Base-by-base conservation (phyloP, 306 rosid species). In the Vigna radiata region DNA sequence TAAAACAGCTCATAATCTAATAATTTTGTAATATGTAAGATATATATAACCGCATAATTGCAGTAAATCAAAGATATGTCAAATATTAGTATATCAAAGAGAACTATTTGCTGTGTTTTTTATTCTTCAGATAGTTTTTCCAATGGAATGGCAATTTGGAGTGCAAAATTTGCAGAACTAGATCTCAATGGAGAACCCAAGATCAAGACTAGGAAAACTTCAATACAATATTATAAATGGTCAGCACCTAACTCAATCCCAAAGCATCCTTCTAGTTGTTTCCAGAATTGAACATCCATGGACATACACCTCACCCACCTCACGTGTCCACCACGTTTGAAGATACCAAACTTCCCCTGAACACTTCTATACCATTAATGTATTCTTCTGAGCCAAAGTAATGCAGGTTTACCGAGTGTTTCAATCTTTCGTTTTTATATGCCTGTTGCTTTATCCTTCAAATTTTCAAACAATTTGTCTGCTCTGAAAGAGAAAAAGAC, bases 41-140 rank as follows among this genome's bases (percentile, higher is more conserved):
- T 72, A 27, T 15, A 31, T 15, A 15, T 18, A 52, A 43, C 68
- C 29, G 43, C 65, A 25, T 13, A 29, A 75, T 52, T 46, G 15
- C 12, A 8, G 33, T 75, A 70, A 68, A 73, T 52, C 6, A n/a
- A 75, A 46, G 31, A 44, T 12, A 46, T 68, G 16, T 61, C 17
- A 31, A 50, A 59, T 36, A 67, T 48, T 37, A 68, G 43, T 53
- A 59, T 66, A 29, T 43, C 64, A 60, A 54, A 43, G 4, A 21
- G 29, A 16, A 64, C 36, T 15, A 27, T 55, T 68, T 18, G 69
- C 25, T 62, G 58, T 47, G 7, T 21, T 15, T 46, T 18, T 53
- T 4, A 43, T 17, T 27, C 62, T 54, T 43, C 36, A 21, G 8
- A 44, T 50, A 65, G 43, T 18, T 55, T 73, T 54, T 10, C 31